Evolutionary conservation across 2,329 filamentous ascomycete species (phyloP).

Genomic region (Ascochyta clinopodiicola): DNA sequence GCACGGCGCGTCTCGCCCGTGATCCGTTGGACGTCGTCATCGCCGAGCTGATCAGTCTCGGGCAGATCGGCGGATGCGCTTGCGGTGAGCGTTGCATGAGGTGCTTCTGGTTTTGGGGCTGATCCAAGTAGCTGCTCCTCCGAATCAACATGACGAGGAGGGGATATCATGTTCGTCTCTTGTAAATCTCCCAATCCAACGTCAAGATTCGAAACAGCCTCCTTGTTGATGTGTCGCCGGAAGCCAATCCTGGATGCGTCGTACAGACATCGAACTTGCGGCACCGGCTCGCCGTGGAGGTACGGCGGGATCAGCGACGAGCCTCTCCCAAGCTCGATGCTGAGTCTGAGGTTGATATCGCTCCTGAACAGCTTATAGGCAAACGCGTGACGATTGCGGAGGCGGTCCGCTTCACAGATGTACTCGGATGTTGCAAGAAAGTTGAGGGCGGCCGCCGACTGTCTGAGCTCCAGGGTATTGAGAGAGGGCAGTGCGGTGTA

Average conservation of each 20-base stretch:
- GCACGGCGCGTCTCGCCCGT: constrained; percentile 16
- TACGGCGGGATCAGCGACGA: constrained; percentile 40
- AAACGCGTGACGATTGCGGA: constrained; percentile 36
- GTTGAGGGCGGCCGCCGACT: constrained; percentile 25
- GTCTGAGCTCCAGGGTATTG: constrained; percentile 35
- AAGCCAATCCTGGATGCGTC: constrained; percentile 56
- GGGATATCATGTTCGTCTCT: background rate
- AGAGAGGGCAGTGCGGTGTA: constrained; percentile 38
- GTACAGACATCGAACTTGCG: constrained; percentile 36
- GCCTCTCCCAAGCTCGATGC: constrained; percentile 32
- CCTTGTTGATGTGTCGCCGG: constrained; percentile 21
- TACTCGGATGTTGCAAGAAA: constrained; percentile 20
- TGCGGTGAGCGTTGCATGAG: background rate
- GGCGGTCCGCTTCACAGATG: constrained; percentile 32
- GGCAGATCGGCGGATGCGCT: constrained; percentile 11
- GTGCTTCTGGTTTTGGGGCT: background rate
- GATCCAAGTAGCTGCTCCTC: background rate
- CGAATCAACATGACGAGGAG: background rate
- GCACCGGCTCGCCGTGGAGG: constrained; percentile 36
- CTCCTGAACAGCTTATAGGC: constrained; percentile 34
- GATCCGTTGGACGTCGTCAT: constrained; percentile 23
- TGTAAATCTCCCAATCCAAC: background rate
- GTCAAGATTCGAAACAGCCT: background rate
- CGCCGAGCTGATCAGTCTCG: constrained; percentile 35
- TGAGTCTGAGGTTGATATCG: constrained; percentile 37